Evolutionary conservation across 345 rosid genomes (phyloP).

Genomic region (Lenwebbia sp.): DNA sequence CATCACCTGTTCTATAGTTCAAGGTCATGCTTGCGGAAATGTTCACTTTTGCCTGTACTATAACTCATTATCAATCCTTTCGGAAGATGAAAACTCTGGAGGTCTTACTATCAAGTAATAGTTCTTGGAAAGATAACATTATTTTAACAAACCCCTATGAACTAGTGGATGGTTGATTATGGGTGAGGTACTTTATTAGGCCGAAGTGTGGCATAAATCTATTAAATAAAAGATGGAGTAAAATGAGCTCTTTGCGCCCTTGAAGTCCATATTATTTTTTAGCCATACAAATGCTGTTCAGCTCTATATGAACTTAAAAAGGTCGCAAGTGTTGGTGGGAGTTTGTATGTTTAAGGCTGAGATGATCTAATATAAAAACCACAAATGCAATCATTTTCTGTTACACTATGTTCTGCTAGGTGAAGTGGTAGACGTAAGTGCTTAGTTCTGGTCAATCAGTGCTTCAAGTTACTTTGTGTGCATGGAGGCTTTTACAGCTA

Average conservation of each 20-base stretch:
- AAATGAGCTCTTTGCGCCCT: not conserved
- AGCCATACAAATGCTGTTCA: not conserved
- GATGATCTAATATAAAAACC: not conserved
- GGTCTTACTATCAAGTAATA: not conserved
- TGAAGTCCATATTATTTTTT: not conserved
- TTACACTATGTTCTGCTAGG: not conserved
- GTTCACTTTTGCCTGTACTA: not conserved
- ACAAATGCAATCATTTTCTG: not conserved
- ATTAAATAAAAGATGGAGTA: not conserved
- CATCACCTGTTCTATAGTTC: not conserved
- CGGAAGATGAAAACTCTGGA: not conserved
- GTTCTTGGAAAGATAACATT: not conserved
- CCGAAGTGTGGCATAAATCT: not conserved
- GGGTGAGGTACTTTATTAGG: not conserved
- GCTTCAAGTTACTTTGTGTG: not conserved
- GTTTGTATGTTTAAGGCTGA: not conserved
- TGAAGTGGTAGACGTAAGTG: too few relatives aligned
- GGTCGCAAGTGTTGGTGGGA: not conserved
- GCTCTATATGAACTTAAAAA: too few relatives aligned
- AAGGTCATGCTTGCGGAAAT: not conserved
- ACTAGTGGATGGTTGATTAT: not conserved
- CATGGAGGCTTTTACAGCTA: not conserved
- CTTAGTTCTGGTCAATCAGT: not conserved
- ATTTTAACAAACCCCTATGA: not conserved
- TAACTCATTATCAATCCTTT: not conserved